Evolutionary conservation across 495 filamentous ascomycete species (phyloP).

Genomic region (Extremus antarcticus): DNA sequence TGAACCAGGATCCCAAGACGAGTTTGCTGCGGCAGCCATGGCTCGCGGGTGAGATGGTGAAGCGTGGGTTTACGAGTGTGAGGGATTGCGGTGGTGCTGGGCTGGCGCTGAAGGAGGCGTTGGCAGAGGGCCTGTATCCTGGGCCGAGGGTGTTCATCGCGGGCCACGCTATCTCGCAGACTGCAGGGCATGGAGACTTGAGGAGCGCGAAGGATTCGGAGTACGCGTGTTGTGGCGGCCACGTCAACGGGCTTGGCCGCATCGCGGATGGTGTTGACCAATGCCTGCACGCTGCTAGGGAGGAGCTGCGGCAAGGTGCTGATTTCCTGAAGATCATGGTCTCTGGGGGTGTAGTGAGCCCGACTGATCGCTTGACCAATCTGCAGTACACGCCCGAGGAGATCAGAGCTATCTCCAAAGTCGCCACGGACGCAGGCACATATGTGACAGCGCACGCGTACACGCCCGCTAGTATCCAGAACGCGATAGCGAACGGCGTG

Average conservation of each 20-base stretch:
- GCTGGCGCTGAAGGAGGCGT: conserved; percentile 40
- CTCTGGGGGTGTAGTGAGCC: conserved; percentile 42
- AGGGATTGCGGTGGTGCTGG: conserved; percentile 44
- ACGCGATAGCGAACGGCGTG: conserved; percentile 45
- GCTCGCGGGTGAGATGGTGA: conserved; percentile 38
- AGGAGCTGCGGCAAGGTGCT: conserved; percentile 42
- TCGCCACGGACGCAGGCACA: conserved; percentile 36
- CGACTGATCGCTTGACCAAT: conserved; percentile 39
- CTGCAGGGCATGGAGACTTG: conserved; percentile 46
- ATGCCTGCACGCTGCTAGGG: conserved; percentile 39
- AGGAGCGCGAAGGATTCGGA: conserved; percentile 30
- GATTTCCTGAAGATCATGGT: conserved; percentile 52
- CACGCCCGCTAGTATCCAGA: conserved; percentile 39
- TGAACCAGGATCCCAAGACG: conserved; percentile 12
- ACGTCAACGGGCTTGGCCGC: conserved; percentile 30
- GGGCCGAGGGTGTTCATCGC: conserved; percentile 36
- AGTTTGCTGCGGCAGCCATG: conserved; percentile 35
- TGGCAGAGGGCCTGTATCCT: conserved; percentile 39
- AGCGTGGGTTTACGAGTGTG: conserved; percentile 43
- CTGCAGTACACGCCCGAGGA: conserved; percentile 44
- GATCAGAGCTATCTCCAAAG: conserved; percentile 39
- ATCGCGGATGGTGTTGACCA: conserved; percentile 42
- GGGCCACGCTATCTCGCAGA: conserved; percentile 36
- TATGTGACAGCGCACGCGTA: conserved; percentile 50
- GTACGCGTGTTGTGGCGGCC: conserved; percentile 37